Evolutionary conservation across 306 rosid genomes (phyloP).

Genomic region (Phaseolus lunatus): DNA sequence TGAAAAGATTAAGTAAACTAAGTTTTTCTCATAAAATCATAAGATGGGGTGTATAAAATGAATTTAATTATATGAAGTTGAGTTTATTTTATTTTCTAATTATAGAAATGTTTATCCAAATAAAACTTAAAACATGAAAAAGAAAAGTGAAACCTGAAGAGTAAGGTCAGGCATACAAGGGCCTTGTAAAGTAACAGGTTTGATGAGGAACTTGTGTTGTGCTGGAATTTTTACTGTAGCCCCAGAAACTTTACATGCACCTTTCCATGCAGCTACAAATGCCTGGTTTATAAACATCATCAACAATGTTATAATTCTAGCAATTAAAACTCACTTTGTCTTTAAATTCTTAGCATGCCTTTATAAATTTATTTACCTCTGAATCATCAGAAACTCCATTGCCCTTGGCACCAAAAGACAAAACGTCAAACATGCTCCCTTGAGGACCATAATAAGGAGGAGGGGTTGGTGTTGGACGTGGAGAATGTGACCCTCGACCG

Average conservation of each 20-base stretch:
- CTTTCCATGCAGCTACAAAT: conserved; percentile 77
- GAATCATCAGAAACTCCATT: conserved; percentile 86
- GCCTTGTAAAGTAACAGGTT: conserved; percentile 79
- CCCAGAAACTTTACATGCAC: conserved; percentile 75
- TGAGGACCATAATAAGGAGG: conserved; percentile 52
- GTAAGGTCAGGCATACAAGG: conserved; percentile 81
- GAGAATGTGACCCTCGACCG: conserved; percentile 46
- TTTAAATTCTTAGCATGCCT: not conserved
- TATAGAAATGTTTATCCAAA: too few species aligned
- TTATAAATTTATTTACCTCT: conserved; percentile 57
- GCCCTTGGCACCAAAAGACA: conserved; percentile 86
- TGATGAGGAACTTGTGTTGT: conserved; percentile 64
- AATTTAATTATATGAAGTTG: too few species aligned
- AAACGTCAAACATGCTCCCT: conserved; percentile 54
- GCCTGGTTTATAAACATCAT: conserved; percentile 61
- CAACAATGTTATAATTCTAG: not conserved
- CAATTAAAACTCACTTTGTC: not conserved
- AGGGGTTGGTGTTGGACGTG: conserved; percentile 57
- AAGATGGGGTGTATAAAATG: too few species aligned
- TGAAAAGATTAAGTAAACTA: too few species aligned
- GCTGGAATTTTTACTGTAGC: conserved; percentile 76
- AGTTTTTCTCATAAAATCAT: too few species aligned
- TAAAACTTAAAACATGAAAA: not conserved
- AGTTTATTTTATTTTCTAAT: too few species aligned
- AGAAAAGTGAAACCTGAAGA: conserved; percentile 72